These are phyloP conservation scores for Erodium texanum DNA, from an alignment of 441 rosid species.

Conservation along the genomic window DNA sequence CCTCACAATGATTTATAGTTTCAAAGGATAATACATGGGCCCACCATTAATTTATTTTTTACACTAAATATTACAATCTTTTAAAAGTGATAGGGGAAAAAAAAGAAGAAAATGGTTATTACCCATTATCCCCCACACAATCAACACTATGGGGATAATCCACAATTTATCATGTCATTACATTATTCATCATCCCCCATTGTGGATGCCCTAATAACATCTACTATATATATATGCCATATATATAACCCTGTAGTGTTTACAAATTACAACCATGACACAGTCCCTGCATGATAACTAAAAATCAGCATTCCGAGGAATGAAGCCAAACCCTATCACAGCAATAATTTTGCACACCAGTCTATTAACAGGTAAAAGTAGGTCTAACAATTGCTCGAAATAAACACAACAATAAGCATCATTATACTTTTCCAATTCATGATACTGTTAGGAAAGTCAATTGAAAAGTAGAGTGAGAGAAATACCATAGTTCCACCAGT, in stretches of 20 bases:
- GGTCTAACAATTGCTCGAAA: too few species aligned
- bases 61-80: too few species aligned
- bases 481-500: slow-evolving; percentile 90
- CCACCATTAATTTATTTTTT: too few species aligned
- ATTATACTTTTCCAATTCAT: not conserved
- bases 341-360: not conserved
- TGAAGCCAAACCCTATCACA: not conserved
- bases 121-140: too few species aligned
- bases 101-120: too few species aligned
- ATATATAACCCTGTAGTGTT: not conserved
- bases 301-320: not conserved
- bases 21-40: too few species aligned
- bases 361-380: too few species aligned
- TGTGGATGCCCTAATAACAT: not conserved
- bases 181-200: not conserved
- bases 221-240: not conserved
- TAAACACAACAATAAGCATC: too few species aligned
- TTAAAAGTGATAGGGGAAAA: too few species aligned
- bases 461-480: slow-evolving; percentile 8
- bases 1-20: too few species aligned
- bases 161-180: too few species aligned
- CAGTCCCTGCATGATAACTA: not conserved
- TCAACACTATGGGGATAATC: too few species aligned
- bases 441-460: not conserved
- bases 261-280: not conserved